Evolutionary conservation across 306 rosid genomes (phyloP), one percentile per base, ranked within the genome.

Genomic region (Corylus heterophylla): DNA sequence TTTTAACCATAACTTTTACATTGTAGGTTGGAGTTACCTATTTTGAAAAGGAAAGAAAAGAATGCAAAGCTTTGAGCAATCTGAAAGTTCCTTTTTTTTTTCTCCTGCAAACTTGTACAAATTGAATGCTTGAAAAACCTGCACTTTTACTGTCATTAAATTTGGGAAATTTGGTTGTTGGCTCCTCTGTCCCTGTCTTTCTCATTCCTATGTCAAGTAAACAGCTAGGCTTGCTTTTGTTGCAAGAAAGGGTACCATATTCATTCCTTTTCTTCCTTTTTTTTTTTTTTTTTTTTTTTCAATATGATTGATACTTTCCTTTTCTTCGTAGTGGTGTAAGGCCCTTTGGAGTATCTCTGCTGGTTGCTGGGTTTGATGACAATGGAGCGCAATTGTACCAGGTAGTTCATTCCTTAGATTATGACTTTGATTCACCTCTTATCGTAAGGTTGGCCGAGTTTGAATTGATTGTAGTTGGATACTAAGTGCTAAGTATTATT

Each of bases 291-390:
- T 7, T 16, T 2, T 12, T 2, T 31, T 44, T 64, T 64, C 70
- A 64, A 64, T 64, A 64, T 35, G 45, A 11, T 67, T 67, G 72
- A 67, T 10, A 39, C 7, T 18, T 67, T 67, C 50, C 72, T 42
- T 42, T 42, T 42, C 49, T 42, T 66, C 17, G 79, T 61, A 95
- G 99, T 85, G 99, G 98, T 87, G 99, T 93, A 55, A 90, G 99
- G 90, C 99, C 99, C 22, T 95, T 95, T 79, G 99, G 99, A 79
- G 98, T 95, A 76, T 93, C 99, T 20, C 81, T 95, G 49, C 90
- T 95, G 80, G 93, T 93, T 82, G 97, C 99, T 71, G 96, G 99
- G 68, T 95, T 88, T 78, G 98, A 93, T 83, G 94, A 91, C 82
- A 91, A 89, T 45, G 99, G 99, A 18, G 92, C 99, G 44, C 99